These are phyloP conservation scores for Torulaspora delbrueckii DNA, from an alignment of 805 yeast species.

Conservation along the genomic window DNA sequence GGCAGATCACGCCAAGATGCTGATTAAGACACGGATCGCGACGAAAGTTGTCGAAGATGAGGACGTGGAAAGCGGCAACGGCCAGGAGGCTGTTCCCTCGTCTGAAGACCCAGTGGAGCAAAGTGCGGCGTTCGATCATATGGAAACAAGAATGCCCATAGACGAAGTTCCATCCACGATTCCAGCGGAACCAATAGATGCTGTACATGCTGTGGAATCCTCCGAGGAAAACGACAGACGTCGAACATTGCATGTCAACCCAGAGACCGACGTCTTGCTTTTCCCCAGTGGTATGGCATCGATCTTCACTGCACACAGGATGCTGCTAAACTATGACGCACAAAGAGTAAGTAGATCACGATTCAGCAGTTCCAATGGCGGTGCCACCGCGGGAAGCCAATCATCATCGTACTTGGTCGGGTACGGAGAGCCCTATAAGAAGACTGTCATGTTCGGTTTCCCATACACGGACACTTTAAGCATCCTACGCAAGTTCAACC, in stretches of 20 bases:
- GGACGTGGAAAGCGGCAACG: constrained; percentile 22
- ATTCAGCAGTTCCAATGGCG: constrained; percentile 7
- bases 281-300: constrained; percentile 93
- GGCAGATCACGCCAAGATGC: constrained; percentile 68
- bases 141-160: background rate
- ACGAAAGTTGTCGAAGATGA: constrained; percentile 49
- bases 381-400: constrained; percentile 19
- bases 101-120: constrained; percentile 7
- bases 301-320: constrained; percentile 74
- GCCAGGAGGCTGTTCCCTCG: constrained; percentile 7
- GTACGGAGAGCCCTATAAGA: constrained; percentile 37
- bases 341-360: constrained; percentile 33
- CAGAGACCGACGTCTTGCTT: constrained; percentile 68
- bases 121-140: constrained; percentile 6
- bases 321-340: constrained; percentile 38
- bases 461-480: constrained; percentile 92
- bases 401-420: constrained; percentile 19
- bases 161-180: constrained; percentile 16
- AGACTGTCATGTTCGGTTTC: constrained; percentile 91
- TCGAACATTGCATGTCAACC: constrained; percentile 18
- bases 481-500: constrained; percentile 85
- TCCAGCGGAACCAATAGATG: constrained; percentile 31
- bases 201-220: background rate
- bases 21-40: constrained; percentile 71
- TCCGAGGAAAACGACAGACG: constrained; percentile 4